Evolutionary conservation across 176 grass and related monocot genomes (phyloP).

Genomic region (Bothriochloa decipiens): DNA sequence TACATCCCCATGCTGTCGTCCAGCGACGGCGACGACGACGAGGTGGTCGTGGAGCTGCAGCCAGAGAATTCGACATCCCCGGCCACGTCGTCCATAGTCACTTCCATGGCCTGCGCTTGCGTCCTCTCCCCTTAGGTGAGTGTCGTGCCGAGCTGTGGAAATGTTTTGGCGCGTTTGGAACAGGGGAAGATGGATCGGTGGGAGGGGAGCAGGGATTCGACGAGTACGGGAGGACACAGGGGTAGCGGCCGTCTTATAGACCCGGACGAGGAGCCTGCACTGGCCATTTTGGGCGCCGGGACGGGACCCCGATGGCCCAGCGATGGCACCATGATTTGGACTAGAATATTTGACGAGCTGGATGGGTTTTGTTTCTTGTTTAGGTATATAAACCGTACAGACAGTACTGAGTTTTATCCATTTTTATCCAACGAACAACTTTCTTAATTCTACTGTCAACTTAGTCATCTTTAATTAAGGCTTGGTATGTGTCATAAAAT

Average conservation of each 20-base stretch:
- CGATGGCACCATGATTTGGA: background rate
- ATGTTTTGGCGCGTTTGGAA: conserved; percentile 48
- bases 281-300: background rate
- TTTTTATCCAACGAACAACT: background rate
- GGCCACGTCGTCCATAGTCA: conserved; percentile 53
- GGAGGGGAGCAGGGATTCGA: conserved; percentile 35
- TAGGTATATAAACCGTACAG: background rate
- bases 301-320: background rate
- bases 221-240: background rate
- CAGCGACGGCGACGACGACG: conserved; percentile 34
- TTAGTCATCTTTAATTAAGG: background rate
- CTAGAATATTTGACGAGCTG: background rate
- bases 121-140: background rate
- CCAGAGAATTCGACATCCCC: conserved; percentile 42
- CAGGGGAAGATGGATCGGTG: conserved; percentile 9
- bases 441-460: background rate
- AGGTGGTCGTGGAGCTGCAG: conserved; percentile 61
- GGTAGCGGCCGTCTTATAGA: conserved; percentile 45
- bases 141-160: background rate
- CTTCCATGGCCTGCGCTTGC: conserved; percentile 41
- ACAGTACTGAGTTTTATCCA: background rate
- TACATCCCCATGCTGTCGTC: conserved; percentile 43
- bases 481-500: too few species aligned
- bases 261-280: background rate
- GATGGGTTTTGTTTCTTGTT: conserved; percentile 6